A percentile compares a stretch with the other conserved stretches of the same genome.
Conservation (phyloP, 495 filamentous ascomycete species). For the Glonium stellatum region DNA sequence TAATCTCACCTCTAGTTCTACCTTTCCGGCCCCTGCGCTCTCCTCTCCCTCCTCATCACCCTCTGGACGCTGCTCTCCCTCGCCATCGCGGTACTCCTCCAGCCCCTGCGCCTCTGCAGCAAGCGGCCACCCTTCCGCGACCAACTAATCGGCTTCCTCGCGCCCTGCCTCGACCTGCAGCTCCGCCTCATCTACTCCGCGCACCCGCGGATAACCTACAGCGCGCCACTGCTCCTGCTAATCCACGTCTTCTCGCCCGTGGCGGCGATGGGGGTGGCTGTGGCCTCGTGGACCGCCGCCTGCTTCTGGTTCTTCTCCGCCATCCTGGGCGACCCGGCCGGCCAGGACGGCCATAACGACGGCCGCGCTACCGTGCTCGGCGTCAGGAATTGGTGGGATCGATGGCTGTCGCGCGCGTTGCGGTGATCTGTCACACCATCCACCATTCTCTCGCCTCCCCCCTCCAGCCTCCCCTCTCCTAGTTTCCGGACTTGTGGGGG, state of each 20-base stretch:
- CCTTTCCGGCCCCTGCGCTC: conserved; percentile 31
- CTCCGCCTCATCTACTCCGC: conserved; percentile 36
- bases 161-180: conserved; percentile 34
- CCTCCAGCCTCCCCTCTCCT: too few species aligned
- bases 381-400: conserved; percentile 57
- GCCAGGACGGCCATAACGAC: conserved; percentile 56
- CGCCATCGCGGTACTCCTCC: conserved; percentile 29
- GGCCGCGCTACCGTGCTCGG: conserved; percentile 54
- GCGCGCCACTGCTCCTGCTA: conserved; percentile 38
- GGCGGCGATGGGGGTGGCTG: conserved; percentile 46
- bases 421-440: too few species aligned
- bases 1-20: conserved; percentile 20
- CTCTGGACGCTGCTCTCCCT: conserved; percentile 33
- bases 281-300: conserved; percentile 54
- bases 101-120: conserved; percentile 33
- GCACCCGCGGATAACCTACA: conserved; percentile 28
- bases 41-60: conserved; percentile 30
- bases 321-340: conserved; percentile 56
- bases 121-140: conserved; percentile 24
- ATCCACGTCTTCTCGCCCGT: conserved; percentile 51
- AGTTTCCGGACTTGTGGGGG: too few species aligned
- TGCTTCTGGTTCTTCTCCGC: conserved; percentile 58
- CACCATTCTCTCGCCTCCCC: too few species aligned
- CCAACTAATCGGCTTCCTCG: conserved; percentile 33
- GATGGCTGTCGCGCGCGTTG: conserved; percentile 40